Base-by-base conservation (phyloP, 805 yeast species). In the Metschnikowia orientalis region DNA sequence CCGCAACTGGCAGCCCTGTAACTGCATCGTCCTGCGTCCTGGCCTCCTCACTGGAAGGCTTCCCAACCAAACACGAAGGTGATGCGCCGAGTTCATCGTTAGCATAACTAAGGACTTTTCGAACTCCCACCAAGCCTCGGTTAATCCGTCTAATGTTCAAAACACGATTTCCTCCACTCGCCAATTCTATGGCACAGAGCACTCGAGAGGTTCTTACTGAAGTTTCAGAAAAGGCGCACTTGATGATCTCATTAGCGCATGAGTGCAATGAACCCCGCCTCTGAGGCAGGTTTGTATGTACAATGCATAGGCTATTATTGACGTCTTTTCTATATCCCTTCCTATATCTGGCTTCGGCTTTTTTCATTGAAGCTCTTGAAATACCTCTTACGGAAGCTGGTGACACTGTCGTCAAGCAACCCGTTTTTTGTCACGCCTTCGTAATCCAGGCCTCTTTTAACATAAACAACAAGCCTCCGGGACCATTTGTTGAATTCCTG, bases 401-500 rank as follows among this genome's bases (percentile, higher is more conserved):
- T 59, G 17, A 81, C 79, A 38, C 73, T 70, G 9, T 58, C 50
- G 5, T 67, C 65, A 34, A 69, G 62, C 47, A 75, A 59, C 7
- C 71, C 68, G 32, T 61, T 61, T 28, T 55, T 57, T 3, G 69
- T 63, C 17, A 60, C 55, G 2, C 86, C 85, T 29, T 71, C 59
- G 51, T 69, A 77, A 5, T 42, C 50, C 0, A 46, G 59, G 14
- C 63, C 77, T 34, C 84, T 63, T 51, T 86, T 81, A 30, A 79
- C 79, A 52, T 90, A 90, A 5, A 84, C 90, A 37, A 90, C 57
- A 31, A 90, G 64, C 47, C 95, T 68, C 54, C 98, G 69, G 12
- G 95, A 82, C 98, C 98, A 92, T 55, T 81, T 86, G 58, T 84
- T 79, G 60, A 92, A 92, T 43, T 78, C 85, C 56, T 92, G 98